Evolutionary conservation across 441 rosid species (phyloP).

Genomic region (Euphorbia corollata): DNA sequence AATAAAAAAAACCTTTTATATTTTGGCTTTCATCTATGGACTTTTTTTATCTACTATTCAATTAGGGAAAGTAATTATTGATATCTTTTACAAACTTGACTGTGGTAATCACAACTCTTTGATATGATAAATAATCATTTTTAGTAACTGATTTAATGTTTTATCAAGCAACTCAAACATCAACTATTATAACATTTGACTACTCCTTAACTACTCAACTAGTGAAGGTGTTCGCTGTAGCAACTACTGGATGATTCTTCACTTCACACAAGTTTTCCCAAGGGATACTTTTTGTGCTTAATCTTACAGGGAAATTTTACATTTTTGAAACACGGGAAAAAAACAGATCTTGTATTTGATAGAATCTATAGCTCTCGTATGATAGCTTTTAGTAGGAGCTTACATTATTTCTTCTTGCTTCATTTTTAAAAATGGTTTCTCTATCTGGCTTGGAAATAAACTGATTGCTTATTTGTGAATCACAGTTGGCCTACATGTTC

Average conservation of each 20-base stretch:
- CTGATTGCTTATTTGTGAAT: conserved; percentile 19
- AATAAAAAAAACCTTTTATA: background rate
- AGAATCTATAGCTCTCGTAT: background rate
- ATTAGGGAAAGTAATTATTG: background rate
- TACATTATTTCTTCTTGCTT: background rate
- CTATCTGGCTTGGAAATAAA: conserved; percentile 11
- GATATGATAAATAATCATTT: background rate
- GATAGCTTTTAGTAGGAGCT: background rate
- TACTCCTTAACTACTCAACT: background rate
- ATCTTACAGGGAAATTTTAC: background rate
- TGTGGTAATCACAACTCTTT: background rate
- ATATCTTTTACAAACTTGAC: background rate
- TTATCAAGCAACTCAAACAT: background rate
- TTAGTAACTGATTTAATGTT: background rate
- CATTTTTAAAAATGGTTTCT: background rate
- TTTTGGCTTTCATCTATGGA: background rate
- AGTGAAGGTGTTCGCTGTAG: background rate
- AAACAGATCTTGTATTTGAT: background rate
- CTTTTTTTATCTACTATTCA: no score
- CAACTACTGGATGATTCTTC: background rate
- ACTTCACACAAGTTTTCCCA: background rate
- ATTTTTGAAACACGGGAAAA: background rate
- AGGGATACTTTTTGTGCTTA: background rate
- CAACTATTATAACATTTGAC: background rate
- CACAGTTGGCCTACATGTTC: conserved; percentile 88